A percentile compares a stretch with the other conserved stretches of the same genome.
Evolutionary conservation across 1,284 basidiomycete species (phyloP).

Genomic region (Termitomyces sp.): DNA sequence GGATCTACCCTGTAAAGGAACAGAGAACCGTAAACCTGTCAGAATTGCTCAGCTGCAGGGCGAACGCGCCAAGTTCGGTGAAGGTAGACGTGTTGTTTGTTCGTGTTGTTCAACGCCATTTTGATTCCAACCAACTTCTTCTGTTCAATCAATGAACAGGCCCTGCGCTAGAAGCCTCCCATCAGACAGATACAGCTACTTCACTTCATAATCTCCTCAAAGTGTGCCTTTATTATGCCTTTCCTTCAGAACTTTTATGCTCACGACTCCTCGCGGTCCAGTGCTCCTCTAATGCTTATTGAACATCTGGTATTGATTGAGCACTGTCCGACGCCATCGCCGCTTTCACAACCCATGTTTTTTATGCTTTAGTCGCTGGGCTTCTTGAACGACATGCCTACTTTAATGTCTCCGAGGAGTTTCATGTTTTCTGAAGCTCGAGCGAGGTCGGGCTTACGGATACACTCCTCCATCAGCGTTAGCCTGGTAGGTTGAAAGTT

Average conservation of each 20-base stretch:
- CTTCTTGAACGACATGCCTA: neutral
- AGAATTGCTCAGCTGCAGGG: constrained; percentile 3
- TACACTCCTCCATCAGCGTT: neutral
- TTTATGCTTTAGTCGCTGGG: neutral
- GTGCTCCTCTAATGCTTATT: neutral
- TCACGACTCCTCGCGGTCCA: neutral
- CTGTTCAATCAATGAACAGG: constrained; percentile 7
- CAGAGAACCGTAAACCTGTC: constrained; percentile 13
- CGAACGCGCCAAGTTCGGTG: neutral
- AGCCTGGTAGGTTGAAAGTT: neutral
- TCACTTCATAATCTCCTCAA: neutral
- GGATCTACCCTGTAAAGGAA: neutral
- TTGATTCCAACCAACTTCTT: neutral
- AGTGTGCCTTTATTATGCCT: neutral
- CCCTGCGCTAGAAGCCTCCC: constrained; percentile 11
- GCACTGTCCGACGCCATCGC: constrained; percentile 6
- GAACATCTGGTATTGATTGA: neutral
- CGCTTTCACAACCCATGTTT: constrained; percentile 2
- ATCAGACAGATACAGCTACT: neutral
- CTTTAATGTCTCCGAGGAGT: neutral
- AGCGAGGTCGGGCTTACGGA: neutral
- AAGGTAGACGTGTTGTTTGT: constrained; percentile 14
- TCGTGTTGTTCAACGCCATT: constrained; percentile 4
- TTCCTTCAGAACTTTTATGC: neutral
- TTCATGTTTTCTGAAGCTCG: neutral